Evolutionary conservation across 2,329 filamentous ascomycete species (phyloP).

Genomic region (Pyrenochaeta sp.): DNA sequence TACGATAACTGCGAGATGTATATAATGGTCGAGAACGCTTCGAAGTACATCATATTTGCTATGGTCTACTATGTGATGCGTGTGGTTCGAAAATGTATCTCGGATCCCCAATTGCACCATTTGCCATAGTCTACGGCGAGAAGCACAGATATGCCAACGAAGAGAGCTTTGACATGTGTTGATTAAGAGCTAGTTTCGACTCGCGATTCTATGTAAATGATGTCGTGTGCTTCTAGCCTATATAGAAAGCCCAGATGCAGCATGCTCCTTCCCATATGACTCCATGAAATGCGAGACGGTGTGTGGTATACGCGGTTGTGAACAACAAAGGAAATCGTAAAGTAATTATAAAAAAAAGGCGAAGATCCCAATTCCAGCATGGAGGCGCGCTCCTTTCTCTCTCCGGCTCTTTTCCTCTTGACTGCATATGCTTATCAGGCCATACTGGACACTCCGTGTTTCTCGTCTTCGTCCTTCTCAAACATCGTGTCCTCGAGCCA

Average conservation of each 20-base stretch:
- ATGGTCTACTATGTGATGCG: not conserved
- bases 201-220: not conserved
- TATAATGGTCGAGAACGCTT: no score
- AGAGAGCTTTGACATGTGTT: not conserved
- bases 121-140: not conserved
- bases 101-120: no score
- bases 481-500: slow-evolving; percentile 60
- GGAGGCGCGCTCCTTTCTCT: not conserved
- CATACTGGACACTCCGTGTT: slow-evolving; percentile 36
- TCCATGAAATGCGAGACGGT: slow-evolving; percentile 3
- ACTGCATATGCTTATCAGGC: slow-evolving; percentile 21
- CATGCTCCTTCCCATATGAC: not conserved
- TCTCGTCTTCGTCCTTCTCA: slow-evolving; percentile 53
- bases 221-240: not conserved
- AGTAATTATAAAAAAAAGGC: not conserved
- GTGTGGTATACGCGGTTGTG: slow-evolving; percentile 3
- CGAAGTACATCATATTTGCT: no score
- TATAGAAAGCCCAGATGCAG: not conserved
- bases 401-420: not conserved
- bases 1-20: no score
- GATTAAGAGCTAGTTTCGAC: not conserved
- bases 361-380: not conserved
- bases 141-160: not conserved
- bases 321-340: slow-evolving; percentile 2
- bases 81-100: not conserved